phyloP scores from a whole-genome alignment of 164 flowering plant genomes.

The Stephania japonica region DNA sequence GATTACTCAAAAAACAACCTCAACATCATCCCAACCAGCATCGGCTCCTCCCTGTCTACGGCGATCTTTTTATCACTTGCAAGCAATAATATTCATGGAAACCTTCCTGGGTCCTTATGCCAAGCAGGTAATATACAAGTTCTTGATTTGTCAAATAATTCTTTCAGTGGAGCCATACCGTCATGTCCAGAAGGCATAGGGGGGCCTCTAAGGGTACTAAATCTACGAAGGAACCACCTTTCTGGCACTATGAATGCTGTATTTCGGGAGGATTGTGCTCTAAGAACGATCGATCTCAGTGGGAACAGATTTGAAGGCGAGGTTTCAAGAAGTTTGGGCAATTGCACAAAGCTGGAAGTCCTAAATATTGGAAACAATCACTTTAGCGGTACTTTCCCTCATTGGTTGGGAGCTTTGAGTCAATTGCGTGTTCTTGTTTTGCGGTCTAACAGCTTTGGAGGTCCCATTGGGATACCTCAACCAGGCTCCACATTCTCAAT shows the following conservation, averaged over 20 bases:
- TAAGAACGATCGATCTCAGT: conserved; percentile 47
- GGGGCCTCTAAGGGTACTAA: conserved; percentile 33
- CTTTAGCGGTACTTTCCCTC: conserved; percentile 44
- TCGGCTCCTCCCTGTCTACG: not conserved
- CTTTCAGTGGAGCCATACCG: conserved; percentile 40
- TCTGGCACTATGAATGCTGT: conserved; percentile 30
- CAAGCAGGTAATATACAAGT: conserved; percentile 28
- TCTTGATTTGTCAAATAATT: conserved; percentile 50
- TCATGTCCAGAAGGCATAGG: conserved; percentile 23
- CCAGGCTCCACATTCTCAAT: not conserved
- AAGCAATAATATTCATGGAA: conserved; percentile 16
- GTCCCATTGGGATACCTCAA: conserved; percentile 21
- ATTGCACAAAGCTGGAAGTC: conserved; percentile 50
- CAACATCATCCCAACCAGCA: conserved; percentile 19
- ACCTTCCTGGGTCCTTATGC: conserved; percentile 43
- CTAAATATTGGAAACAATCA: conserved; percentile 54
- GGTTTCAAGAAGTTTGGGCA: conserved; percentile 44
- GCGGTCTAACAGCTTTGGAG: conserved; percentile 43
- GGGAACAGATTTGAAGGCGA: conserved; percentile 39
- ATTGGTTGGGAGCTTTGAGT: conserved; percentile 28
- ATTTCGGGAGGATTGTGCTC: conserved; percentile 28
- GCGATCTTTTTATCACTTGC: conserved; percentile 36
- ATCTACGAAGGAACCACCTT: conserved; percentile 38
- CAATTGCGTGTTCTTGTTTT: conserved; percentile 51
- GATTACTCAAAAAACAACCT: conserved; percentile 51